Evolutionary conservation across 2,329 filamentous ascomycete species (phyloP), one percentile per base, ranked within the genome.

Genomic region (Colletotrichum paranaense): DNA sequence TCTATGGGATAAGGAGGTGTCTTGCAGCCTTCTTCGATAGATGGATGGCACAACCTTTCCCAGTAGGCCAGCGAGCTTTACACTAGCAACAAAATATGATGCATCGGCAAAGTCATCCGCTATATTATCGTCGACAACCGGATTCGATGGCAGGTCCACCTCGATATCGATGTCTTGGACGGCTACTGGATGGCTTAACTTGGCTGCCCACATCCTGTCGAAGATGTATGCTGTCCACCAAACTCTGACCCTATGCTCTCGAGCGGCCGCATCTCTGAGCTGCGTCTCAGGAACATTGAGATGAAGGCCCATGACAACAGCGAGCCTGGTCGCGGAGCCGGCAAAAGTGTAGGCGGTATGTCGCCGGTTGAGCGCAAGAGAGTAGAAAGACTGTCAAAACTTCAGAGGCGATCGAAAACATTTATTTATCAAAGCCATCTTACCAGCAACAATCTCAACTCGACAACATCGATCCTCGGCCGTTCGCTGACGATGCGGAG

Each of bases 101-200:
- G 78, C 75, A n/a, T 83, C 81, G 1, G 74, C 77, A 55, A 83
- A 83, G 35, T 83, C 81, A 8, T 78, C 76, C 6, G 66, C 56
- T 2, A 73, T 63, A 5, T 65, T 77, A 0, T 76, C 74, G 0
- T 80, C 78, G 1, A 84, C 52, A 0, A 78, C 75, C 0, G 80
- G 77, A 14, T 82, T 80, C 0, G 83, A 83, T 0, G 86, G 86
- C 6, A 84, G 75, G 30, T 85, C 82, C 5, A 86, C 83, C 38
- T 84, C 79, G 4, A 88, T 87, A 22, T 87, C 86, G 46, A 86
- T 82, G 63, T 88, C 86, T 14, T 83, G 81, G 6, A 88, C 84
- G 52, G 86, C 84, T 7, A 85, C 82, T 0, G 87, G 86, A 28
- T 87, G 82, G 0, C 86, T 85, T 63, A 88, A 81, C 59, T 87